phyloP scores from a whole-genome alignment of 2,329 filamentous ascomycete species.

The Sphaerostilbella broomeana region DNA sequence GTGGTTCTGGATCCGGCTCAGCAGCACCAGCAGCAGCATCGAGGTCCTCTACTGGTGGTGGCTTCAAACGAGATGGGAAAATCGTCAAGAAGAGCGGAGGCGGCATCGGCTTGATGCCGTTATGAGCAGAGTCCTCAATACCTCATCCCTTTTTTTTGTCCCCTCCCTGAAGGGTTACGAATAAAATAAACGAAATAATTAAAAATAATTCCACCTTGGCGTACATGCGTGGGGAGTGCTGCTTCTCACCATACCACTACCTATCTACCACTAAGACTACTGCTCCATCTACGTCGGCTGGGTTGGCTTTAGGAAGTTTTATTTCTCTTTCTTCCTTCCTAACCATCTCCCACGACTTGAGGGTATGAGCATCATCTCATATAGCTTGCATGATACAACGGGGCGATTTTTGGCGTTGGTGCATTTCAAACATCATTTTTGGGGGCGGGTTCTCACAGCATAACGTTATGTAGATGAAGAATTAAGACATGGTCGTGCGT shows the following conservation, averaged over 20 bases:
- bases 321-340: background rate
- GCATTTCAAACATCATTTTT: too few species aligned
- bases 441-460: too few species aligned
- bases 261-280: too few species aligned
- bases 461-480: too few species aligned
- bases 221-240: too few species aligned
- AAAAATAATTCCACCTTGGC: too few species aligned
- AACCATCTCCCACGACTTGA: background rate
- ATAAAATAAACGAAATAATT: background rate
- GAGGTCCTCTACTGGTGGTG: constrained; percentile 13
- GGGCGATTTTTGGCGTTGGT: constrained; percentile 9
- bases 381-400: constrained; percentile 1
- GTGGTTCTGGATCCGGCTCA: constrained; percentile 18
- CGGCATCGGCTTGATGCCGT: constrained; percentile 34
- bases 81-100: constrained; percentile 28
- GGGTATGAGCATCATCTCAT: background rate
- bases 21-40: constrained; percentile 16
- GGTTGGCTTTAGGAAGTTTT: background rate
- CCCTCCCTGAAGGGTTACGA: background rate
- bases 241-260: too few species aligned
- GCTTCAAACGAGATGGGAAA: constrained; percentile 24
- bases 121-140: constrained; percentile 19
- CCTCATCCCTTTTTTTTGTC: background rate
- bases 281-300: background rate
- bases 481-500: too few species aligned